Base-by-base conservation (phyloP, 2,329 filamentous ascomycete genomes). In the Leptoxyphium fumago region DNA sequence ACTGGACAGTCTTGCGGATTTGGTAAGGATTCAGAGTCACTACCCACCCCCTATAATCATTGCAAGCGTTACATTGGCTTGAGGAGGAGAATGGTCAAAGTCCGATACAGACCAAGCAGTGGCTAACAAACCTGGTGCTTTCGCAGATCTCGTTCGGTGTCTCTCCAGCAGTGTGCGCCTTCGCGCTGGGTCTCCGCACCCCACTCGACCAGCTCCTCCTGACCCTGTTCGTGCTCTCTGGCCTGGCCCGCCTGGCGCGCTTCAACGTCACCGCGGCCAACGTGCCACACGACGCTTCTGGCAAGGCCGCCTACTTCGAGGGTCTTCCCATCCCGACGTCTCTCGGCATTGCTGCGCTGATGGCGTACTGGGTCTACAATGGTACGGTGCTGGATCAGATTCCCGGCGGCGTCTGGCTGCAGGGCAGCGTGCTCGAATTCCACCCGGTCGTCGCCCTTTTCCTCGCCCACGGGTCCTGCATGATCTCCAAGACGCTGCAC, bases 231-330 rank as follows among this genome's bases (percentile, higher is more conserved):
- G 87, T 96, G 39, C 82, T 98, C 42, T 93, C 86, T 65, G 91
- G 91, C 45, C 78, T 98, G 40, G 94, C 88, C 2, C 81, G 91
- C 41, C 78, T 98, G 10, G 91, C 91, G 39, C 83, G 91, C 52
- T 98, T 98, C 78, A 98, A 98, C 64, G 91, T 98, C 42, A 96
- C 91, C 10, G 88, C 91, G 32, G 74, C 80, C 30, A 79, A 81
- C 53, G 76, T 98, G 10, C 91, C 91, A 49, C 95, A 96, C 67
- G 91, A 98, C 61, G 82, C 79, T 41, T 77, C 75, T 0, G 91
- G 91, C 54, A 98, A 98, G 69, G 86, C 84, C 47, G 77, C 83
- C 59, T 98, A 94, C 68, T 98, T 98, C 55, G 91, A 98, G 67
- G 91, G 91, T 55, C 94, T 89, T 0, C 91, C 91, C 1, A 95